Evolutionary conservation across 2,329 filamentous ascomycete species (phyloP).

Genomic region (Talaromyces atroroseus): DNA sequence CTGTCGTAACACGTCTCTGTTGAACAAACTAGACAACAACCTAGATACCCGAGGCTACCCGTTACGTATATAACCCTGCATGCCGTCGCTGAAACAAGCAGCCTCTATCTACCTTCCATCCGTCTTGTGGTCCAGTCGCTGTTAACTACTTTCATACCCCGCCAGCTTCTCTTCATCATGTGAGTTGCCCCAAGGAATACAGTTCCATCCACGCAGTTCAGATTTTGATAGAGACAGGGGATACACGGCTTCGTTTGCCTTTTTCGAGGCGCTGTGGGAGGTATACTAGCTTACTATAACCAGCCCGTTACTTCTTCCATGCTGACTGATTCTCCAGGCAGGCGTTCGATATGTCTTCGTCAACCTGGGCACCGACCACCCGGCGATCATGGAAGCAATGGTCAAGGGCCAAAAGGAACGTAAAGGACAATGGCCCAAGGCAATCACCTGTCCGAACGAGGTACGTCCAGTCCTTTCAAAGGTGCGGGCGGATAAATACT

Average conservation of each 20-base stretch:
- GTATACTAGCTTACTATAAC: conserved; percentile 41
- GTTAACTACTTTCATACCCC: background rate
- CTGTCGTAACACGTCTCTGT: too few species aligned
- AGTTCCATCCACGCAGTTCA: background rate
- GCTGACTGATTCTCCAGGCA: conserved; percentile 27
- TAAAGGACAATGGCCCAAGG: conserved; percentile 59
- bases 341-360: conserved; percentile 50
- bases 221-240: conserved; percentile 19
- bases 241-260: conserved; percentile 72
- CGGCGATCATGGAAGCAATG: conserved; percentile 74
- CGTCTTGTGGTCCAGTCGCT: background rate
- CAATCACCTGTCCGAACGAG: conserved; percentile 77
- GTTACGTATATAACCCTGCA: background rate
- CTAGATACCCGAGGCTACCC: background rate
- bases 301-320: background rate
- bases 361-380: conserved; percentile 56
- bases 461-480: conserved; percentile 36
- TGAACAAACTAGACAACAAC: background rate
- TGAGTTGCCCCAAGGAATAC: background rate
- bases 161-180: background rate
- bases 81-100: background rate
- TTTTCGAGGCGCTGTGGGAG: conserved; percentile 77
- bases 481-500: conserved; percentile 11
- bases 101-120: background rate
- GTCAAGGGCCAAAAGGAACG: conserved; percentile 67